Evolutionary conservation across 352 stramenopile species (phyloP), one percentile per base, ranked within the genome.

Genomic region (Globisporangium cylindrosporum): DNA sequence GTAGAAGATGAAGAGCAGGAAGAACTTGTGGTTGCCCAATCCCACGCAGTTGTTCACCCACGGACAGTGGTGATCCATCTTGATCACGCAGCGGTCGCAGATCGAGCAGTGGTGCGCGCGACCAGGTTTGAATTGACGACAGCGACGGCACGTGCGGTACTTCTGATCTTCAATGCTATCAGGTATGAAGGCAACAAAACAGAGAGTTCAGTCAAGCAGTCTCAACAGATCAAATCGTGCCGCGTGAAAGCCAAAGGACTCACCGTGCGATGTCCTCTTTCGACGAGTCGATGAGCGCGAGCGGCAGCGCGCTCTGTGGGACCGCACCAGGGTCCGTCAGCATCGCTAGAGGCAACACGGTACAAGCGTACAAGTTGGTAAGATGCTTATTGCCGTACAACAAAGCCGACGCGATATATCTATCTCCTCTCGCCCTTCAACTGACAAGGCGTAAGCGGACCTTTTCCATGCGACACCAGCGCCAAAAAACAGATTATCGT

Each of bases 41-140:
- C 97, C 98, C 62, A 99, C 97, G 77, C 97, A 99, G 87, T 99
- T 99, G 85, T 99, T 99, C 46, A 99, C 93, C 97, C 97, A 99
- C 27, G 97, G 97, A 78, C 97, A 99, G 77, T 99, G 96, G 92
- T 99, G 97, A 75, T 99, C 98, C 97, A 99, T 99, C 80, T 99
- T 98, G 66, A 99, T 93, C 62, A 99, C 93, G 67, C 96, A 99
- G 66, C 94, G 81, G 71, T 97, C 85, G 80, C 95, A 99, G 69
- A 99, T 97, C 60, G 90, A 98, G 82, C 97, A 99, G 78, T 99
- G 96, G 84, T 99, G 97, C 15, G 97, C 97, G 68, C 97, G 89
- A 32, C 86, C 86, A 15, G 97, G 97, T 75, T 99, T 99, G 81
- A 98, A 99, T 36, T 97, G 88, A 8, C 97, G 94, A 80, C 97